Evolutionary conservation across 441 rosid species (phyloP), one percentile per base, ranked within the genome.

Genomic region (Rhodomyrtus psidioides): DNA sequence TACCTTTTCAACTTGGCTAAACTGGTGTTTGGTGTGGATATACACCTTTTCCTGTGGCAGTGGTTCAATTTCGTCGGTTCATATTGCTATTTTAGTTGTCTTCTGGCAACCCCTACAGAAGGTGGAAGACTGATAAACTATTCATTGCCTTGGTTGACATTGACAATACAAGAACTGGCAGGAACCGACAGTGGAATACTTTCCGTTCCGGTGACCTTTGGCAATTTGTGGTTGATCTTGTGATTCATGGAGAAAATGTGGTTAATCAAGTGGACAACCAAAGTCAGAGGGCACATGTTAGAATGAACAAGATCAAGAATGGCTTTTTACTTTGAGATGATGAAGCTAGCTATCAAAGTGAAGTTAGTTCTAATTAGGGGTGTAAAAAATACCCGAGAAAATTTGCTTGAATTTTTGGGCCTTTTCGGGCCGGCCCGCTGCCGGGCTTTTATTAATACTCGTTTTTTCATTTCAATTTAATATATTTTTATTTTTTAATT

Each of bases 321-420:
- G 44, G 44, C 44, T 42, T 42, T 42, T 42, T 3, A 42, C 44
- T 42, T 42, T 42, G 44, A 4, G 44, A 42, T 42, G 99, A 96
- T 34, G 34, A 34, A 34, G 34, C 34, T 34, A 34, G 34, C 34
- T 34, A 34, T 4, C 34, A 4, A 34, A 34, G 34, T 34, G 34
- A 34, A 34, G 34, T 34, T 34, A 34, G n/a, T n/a, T n/a, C n/a
- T n/a, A n/a, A n/a, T n/a, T n/a, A n/a, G n/a, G n/a, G n/a, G n/a
- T n/a, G n/a, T n/a, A n/a, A n/a, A n/a, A n/a, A n/a, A n/a, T n/a
- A n/a, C n/a, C n/a, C n/a, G n/a, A n/a, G n/a, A n/a, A n/a, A n/a
- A n/a, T n/a, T n/a, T n/a, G n/a, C n/a, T n/a, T n/a, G n/a, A n/a
- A n/a, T n/a, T n/a, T n/a, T n/a, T n/a, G n/a, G n/a, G n/a, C n/a